Evolutionary conservation across 257 asterid species (phyloP).

Genomic region (Sherardia arvensis): DNA sequence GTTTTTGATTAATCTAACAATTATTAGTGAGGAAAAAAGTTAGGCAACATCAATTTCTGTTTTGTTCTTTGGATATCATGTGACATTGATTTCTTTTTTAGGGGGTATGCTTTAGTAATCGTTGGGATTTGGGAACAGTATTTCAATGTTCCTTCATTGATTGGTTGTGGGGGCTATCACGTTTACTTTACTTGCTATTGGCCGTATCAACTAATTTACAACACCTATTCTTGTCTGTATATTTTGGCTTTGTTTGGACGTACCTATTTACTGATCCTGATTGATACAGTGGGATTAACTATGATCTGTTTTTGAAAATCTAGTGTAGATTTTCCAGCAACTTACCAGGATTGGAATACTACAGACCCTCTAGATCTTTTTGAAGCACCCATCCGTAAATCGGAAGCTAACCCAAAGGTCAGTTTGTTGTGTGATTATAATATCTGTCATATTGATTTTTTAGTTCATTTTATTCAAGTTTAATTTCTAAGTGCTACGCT

Average conservation of each 20-base stretch:
- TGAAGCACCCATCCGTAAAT: conserved; percentile 64
- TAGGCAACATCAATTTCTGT: not conserved
- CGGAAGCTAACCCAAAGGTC: conserved; percentile 77
- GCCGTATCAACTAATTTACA: not conserved
- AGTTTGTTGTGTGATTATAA: conserved; percentile 8
- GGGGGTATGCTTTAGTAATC: not conserved
- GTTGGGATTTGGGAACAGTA: not conserved
- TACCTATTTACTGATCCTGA: not conserved
- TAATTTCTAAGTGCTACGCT: not conserved
- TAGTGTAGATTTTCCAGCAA: conserved; percentile 78
- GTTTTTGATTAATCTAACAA: not conserved
- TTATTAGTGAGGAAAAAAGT: not conserved
- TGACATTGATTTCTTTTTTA: not conserved
- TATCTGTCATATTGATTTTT: conserved; percentile 6
- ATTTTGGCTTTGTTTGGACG: not conserved
- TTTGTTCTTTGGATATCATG: not conserved
- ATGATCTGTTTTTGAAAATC: conserved; percentile 27
- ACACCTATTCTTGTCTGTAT: not conserved
- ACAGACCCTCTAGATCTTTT: conserved; percentile 82
- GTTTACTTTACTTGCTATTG: not conserved
- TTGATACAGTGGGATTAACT: not conserved
- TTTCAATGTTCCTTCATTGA: too few species aligned
- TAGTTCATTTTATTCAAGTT: not conserved
- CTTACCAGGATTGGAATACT: conserved; percentile 78
- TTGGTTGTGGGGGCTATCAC: not conserved